Evolutionary conservation across 73 alveolate species (phyloP).

Genomic region (Tetrahymena thermophila): DNA sequence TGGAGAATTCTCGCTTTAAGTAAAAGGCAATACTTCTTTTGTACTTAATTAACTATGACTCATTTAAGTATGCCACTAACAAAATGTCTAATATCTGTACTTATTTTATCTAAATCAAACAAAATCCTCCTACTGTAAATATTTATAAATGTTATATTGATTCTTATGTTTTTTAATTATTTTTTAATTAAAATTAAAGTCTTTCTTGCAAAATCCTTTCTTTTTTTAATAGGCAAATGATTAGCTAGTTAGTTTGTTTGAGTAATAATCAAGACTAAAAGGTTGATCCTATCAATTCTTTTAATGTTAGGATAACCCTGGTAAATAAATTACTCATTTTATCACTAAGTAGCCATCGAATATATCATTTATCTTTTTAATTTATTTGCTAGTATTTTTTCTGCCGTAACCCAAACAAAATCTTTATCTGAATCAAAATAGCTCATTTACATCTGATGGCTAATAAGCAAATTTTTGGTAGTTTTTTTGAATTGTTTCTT

Average conservation of each 20-base stretch:
- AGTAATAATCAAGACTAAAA: neutral
- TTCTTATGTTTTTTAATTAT: neutral
- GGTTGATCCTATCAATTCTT: neutral
- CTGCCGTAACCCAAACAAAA: neutral
- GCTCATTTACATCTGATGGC: neutral
- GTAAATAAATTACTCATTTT: neutral
- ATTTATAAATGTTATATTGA: too few species aligned
- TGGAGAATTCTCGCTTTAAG: neutral
- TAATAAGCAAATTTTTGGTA: neutral
- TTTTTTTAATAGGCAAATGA: too few species aligned
- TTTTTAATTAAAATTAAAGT: too few species aligned
- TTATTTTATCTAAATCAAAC: neutral
- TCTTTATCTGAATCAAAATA: neutral
- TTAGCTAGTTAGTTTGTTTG: neutral
- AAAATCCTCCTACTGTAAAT: neutral
- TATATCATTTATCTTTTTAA: too few species aligned
- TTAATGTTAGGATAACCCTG: neutral
- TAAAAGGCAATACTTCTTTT: neutral
- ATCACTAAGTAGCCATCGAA: neutral
- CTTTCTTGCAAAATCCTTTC: neutral
- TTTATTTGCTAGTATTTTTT: neutral
- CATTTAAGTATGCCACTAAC: neutral
- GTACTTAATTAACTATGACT: neutral
- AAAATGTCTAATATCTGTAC: too few species aligned
- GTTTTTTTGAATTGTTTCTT: too few species aligned